Conservation (phyloP, 108 stramenopile genomes). For the Skeletonema costatum region DNA sequence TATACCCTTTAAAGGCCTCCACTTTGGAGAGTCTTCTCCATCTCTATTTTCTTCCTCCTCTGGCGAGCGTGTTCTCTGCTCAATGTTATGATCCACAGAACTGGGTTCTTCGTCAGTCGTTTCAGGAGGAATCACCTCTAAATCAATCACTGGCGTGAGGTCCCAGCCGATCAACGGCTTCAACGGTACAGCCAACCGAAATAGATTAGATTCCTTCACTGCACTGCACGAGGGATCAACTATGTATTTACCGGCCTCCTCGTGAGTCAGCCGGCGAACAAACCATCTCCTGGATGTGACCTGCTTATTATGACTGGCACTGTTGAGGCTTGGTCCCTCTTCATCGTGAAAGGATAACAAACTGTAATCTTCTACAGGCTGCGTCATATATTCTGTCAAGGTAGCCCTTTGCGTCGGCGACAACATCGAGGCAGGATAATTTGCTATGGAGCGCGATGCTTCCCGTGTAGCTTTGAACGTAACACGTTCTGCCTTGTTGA, state of each 20-base stretch:
- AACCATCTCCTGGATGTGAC: conserved; percentile 33
- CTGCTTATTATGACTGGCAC: background rate
- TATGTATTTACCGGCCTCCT: conserved; percentile 28
- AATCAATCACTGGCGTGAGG: conserved; percentile 53
- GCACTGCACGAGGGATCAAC: background rate
- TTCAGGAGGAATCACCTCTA: conserved; percentile 47
- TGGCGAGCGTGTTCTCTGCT: background rate
- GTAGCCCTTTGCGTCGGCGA: conserved; percentile 2
- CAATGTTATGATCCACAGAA: background rate
- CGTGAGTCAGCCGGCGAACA: conserved; percentile 32
- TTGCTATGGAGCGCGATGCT: conserved; percentile 20
- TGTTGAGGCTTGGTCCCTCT: conserved; percentile 3
- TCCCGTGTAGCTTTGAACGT: conserved; percentile 48
- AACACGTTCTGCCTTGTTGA: conserved; percentile 25
- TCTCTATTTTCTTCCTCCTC: background rate
- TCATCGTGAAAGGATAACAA: conserved; percentile 47
- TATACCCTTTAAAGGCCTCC: conserved; percentile 7
- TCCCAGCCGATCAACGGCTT: conserved; percentile 51
- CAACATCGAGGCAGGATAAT: background rate
- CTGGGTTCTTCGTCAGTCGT: background rate
- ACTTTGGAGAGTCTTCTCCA: background rate
- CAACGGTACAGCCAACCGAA: conserved; percentile 49
- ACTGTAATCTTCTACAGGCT: conserved; percentile 48
- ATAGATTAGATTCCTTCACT: conserved; percentile 40
- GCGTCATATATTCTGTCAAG: conserved; percentile 49